Evolutionary conservation across 768 basidiomycete genomes (phyloP).

Genomic region (Glaciozyma martinii): DNA sequence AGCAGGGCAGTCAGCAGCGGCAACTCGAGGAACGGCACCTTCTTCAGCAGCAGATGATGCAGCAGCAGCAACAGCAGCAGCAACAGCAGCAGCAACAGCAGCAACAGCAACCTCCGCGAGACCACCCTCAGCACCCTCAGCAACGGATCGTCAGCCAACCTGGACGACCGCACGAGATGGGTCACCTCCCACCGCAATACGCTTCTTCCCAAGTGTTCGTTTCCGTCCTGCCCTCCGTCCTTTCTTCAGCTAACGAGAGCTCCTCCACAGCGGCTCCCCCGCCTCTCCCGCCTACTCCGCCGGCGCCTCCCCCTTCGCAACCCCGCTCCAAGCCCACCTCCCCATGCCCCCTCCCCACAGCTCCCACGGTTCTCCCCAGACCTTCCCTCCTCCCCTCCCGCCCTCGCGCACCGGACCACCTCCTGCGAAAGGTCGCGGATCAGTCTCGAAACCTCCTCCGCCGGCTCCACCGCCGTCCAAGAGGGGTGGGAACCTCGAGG

Average conservation of each 20-base stretch:
- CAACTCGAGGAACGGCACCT: neutral
- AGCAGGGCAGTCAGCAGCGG: neutral
- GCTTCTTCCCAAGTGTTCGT: constrained; percentile 9
- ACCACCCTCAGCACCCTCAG: constrained; percentile 7
- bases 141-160: neutral
- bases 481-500: constrained; percentile 14
- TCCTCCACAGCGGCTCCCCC: constrained; percentile 17
- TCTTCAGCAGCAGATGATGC: constrained; percentile 23
- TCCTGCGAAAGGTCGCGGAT: neutral
- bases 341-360: constrained; percentile 10
- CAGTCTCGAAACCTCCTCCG: neutral
- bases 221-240: neutral
- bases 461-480: constrained; percentile 20
- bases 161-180: neutral
- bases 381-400: constrained; percentile 3
- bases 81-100: constrained; percentile 2
- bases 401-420: constrained; percentile 6
- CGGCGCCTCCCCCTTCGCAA: constrained; percentile 16
- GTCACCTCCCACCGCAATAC: constrained; percentile 9
- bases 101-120: neutral
- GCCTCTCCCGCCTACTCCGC: constrained; percentile 23
- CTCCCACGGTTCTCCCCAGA: constrained; percentile 13
- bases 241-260: neutral
- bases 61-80: constrained; percentile 16
- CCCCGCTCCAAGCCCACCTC: constrained; percentile 14